Conservation (phyloP, 345 rosid genomes). For the Turnera subulata region DNA sequence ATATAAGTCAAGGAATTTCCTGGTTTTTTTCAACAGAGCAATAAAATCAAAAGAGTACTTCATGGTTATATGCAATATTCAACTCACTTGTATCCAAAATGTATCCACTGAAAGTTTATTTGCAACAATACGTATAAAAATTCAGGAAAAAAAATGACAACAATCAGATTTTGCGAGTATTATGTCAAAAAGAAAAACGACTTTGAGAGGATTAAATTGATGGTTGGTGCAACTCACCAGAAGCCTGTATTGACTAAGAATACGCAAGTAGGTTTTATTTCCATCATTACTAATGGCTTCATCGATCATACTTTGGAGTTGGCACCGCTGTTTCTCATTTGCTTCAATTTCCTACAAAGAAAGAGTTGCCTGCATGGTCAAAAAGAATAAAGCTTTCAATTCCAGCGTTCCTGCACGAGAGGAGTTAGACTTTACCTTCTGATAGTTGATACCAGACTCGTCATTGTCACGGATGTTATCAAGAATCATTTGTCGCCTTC, state of each 20-base stretch:
- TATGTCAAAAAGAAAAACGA: no score
- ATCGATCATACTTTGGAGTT: constrained; percentile 80
- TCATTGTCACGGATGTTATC: constrained; percentile 97
- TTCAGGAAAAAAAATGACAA: no score
- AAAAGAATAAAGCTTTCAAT: constrained; percentile 5
- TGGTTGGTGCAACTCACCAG: constrained; percentile 51
- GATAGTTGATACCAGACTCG: constrained; percentile 79
- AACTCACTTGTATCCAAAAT: no score
- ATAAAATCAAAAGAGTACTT: no score
- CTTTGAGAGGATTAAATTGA: background rate
- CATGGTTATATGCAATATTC: no score
- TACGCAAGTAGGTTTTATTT: constrained; percentile 75
- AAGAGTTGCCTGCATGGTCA: constrained; percentile 10
- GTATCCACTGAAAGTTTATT: no score
- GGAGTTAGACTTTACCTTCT: constrained; percentile 45
- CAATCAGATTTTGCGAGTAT: no score
- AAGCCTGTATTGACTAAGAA: constrained; percentile 87
- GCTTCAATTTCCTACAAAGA: constrained; percentile 72
- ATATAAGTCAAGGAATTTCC: no score
- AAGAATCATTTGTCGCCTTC: constrained; percentile 84
- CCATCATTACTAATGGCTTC: constrained; percentile 78
- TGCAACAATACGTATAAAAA: no score
- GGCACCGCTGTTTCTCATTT: constrained; percentile 71
- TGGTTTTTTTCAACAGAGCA: no score
- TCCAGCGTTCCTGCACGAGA: background rate